Percentiles rank a stretch among this genome's conserved stretches.
Conservation (phyloP, 805 yeast genomes). For the Saturnispora diversa region DNA sequence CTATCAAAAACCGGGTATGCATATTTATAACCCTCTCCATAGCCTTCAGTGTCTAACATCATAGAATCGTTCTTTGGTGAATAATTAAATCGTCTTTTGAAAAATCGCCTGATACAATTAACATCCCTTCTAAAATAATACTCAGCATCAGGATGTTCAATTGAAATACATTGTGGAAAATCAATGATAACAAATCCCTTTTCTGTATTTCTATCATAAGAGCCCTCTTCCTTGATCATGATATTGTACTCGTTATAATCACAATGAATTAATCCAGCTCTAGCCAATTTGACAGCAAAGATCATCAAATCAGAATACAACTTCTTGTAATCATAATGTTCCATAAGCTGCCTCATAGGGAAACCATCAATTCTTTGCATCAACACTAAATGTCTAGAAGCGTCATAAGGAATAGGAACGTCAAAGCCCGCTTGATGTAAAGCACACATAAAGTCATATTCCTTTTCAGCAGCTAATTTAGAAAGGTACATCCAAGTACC, state of each 20-base stretch:
- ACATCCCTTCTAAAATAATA: conserved; percentile 88
- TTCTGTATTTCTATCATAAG: conserved; percentile 43
- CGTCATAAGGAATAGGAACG: conserved; percentile 86
- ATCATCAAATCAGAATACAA: conserved; percentile 81
- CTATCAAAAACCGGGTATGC: conserved; percentile 73
- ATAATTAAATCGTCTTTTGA: conserved; percentile 68
- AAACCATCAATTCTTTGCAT: conserved; percentile 90
- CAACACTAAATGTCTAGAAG: conserved; percentile 82
- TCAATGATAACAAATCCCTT: conserved; percentile 85
- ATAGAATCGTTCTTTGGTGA: conserved; percentile 55
- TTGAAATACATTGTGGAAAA: conserved; percentile 96
- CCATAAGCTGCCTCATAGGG: conserved; percentile 76
- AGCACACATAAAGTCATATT: conserved; percentile 78
- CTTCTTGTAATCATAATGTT: conserved; percentile 59
- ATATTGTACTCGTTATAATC: conserved; percentile 97
- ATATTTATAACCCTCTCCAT: conserved; percentile 68
- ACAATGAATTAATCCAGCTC: conserved; percentile 90
- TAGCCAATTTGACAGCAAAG: conserved; percentile 75
- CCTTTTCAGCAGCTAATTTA: conserved; percentile 85
- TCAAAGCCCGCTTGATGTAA: conserved; percentile 66
- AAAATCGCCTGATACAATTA: conserved; percentile 78
- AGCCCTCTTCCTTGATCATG: conserved; percentile 56
- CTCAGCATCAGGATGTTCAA: conserved; percentile 83
- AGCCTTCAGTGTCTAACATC: conserved; percentile 73
- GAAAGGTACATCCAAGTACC: conserved; percentile 91